Conservation (phyloP, 306 rosid genomes). For the Parietaria judaica region DNA sequence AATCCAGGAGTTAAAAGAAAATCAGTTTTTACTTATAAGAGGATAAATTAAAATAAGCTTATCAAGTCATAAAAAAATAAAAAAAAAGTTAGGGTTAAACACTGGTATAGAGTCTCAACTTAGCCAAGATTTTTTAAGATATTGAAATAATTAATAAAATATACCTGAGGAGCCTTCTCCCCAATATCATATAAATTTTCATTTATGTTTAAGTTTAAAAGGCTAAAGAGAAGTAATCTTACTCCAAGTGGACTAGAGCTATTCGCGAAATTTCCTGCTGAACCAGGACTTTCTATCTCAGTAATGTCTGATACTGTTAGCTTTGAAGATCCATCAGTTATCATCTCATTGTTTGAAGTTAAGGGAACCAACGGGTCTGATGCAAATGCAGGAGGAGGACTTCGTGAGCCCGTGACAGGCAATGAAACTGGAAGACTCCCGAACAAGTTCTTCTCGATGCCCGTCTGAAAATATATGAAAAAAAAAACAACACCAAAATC, state of each 20-base stretch:
- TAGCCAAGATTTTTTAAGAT: no score
- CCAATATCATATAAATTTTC: no score
- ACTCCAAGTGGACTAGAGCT: conserved; percentile 74
- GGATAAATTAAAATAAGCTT: no score
- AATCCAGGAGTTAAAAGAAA: no score
- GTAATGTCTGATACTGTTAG: conserved; percentile 52
- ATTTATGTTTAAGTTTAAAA: conserved; percentile 12
- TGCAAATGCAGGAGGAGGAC: conserved; percentile 89
- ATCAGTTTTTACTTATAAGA: no score
- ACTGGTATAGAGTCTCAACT: no score
- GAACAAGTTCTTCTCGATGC: conserved; percentile 85
- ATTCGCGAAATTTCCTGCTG: conserved; percentile 55
- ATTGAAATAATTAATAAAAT: no score
- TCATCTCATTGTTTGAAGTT: conserved; percentile 23
- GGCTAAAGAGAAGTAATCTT: conserved; percentile 28
- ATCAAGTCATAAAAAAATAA: no score
- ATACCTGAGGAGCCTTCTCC: no score
- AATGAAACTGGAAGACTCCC: conserved; percentile 85
- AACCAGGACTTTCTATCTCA: conserved; percentile 64
- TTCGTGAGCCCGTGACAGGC: conserved; percentile 46
- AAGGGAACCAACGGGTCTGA: conserved; percentile 62
- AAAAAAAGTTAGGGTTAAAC: no score
- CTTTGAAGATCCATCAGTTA: conserved; percentile 45
- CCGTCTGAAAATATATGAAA: conserved; percentile 58
- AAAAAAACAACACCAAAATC: conserved; percentile 14